Conservation (phyloP, 2,329 filamentous ascomycete species). For the Tolypocladium capitatum region DNA sequence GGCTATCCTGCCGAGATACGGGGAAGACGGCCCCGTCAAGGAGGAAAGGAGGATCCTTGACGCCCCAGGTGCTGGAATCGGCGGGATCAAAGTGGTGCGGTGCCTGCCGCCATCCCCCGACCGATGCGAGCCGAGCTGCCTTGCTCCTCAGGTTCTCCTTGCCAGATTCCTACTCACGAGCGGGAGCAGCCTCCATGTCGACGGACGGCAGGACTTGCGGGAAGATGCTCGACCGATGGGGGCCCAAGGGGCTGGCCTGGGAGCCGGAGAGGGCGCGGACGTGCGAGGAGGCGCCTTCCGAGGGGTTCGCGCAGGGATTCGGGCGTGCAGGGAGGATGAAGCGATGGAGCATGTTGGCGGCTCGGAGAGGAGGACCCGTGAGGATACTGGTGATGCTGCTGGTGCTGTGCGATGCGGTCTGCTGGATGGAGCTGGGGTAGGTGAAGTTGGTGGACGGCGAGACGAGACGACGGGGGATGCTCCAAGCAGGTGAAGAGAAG, state of each 20-base stretch:
- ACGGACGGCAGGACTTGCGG: background rate
- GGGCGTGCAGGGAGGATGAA: background rate
- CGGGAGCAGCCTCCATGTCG: background rate
- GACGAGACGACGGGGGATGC: background rate
- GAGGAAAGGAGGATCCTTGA: constrained; percentile 5
- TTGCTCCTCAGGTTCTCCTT: background rate
- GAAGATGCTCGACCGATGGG: background rate
- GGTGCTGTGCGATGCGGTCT: background rate
- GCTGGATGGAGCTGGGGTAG: background rate
- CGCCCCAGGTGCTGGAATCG: constrained; percentile 5
- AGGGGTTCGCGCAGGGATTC: background rate
- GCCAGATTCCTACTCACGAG: background rate
- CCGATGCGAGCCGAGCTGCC: background rate
- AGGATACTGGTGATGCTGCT: background rate
- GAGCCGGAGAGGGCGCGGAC: background rate
- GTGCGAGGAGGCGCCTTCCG: background rate
- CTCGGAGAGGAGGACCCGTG: background rate
- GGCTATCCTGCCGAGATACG: background rate
- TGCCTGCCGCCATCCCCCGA: background rate
- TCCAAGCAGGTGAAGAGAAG: too few species aligned
- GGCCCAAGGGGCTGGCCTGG: background rate
- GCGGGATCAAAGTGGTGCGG: background rate
- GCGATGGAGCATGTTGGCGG: background rate
- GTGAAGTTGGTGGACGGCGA: background rate
- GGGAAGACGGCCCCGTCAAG: constrained; percentile 1